phyloP scores from a whole-genome alignment of 2,329 filamentous ascomycete species.

The Diaporthe capsici region DNA sequence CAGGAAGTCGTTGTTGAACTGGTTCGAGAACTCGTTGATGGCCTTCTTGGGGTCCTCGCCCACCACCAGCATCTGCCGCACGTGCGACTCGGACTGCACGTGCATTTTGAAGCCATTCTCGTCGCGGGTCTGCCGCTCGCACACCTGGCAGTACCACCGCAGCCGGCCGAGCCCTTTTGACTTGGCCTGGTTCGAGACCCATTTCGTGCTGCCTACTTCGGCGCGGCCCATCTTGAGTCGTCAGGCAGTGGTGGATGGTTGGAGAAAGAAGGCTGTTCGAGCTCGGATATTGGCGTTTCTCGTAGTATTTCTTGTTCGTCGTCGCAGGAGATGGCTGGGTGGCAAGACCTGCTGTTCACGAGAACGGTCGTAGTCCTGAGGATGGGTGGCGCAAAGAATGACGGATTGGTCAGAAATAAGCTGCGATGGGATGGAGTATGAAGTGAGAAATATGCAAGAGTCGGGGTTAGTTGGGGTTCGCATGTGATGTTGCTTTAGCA shows the following conservation, averaged over 20 bases:
- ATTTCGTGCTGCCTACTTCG: constrained; percentile 92
- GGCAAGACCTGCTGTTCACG: neutral
- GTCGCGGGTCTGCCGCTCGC: constrained; percentile 81
- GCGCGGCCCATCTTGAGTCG: constrained; percentile 84
- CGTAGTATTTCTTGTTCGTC: neutral
- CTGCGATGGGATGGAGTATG: neutral
- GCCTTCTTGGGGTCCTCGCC: constrained; percentile 89
- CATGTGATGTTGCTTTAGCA: neutral
- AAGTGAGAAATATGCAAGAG: constrained; percentile 2
- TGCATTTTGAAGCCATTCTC: constrained; percentile 96
- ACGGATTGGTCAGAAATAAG: neutral
- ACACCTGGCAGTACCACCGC: constrained; percentile 92
- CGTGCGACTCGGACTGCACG: constrained; percentile 85
- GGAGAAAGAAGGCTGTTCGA: neutral
- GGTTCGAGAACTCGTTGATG: constrained; percentile 84
- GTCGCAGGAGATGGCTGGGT: neutral
- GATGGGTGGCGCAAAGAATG: neutral
- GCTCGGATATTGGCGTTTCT: neutral
- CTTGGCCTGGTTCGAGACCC: constrained; percentile 92
- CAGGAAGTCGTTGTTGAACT: constrained; percentile 86
- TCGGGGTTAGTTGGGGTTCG: constrained; percentile 16
- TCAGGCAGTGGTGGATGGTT: neutral
- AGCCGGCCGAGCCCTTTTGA: constrained; percentile 82
- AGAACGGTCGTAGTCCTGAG: neutral
- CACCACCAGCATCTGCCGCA: constrained; percentile 89